These are phyloP conservation scores for Arctium minus DNA, from an alignment of 129 eudicot species.

Conservation along the genomic window DNA sequence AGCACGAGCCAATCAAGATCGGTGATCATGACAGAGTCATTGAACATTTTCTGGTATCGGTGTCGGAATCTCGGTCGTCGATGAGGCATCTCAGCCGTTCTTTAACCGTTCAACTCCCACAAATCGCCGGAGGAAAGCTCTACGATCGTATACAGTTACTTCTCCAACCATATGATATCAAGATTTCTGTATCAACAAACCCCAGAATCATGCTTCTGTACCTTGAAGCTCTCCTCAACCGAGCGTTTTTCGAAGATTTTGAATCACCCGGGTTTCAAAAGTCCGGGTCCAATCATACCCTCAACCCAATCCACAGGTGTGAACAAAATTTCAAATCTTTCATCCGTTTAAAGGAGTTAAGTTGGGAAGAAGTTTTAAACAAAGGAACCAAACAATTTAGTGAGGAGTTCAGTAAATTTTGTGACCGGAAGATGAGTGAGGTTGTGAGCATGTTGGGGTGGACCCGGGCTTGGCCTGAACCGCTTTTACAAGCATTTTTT, in stretches of 20 bases:
- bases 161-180: conserved; percentile 67
- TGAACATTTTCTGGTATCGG: conserved; percentile 64
- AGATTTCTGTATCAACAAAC: conserved; percentile 55
- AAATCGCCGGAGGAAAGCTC: conserved; percentile 52
- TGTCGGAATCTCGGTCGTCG: conserved; percentile 64
- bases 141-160: conserved; percentile 52
- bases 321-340: conserved; percentile 60
- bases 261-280: conserved; percentile 61
- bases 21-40: conserved; percentile 58
- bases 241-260: conserved; percentile 59
- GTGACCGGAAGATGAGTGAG: conserved; percentile 94
- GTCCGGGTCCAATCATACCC: conserved; percentile 34
- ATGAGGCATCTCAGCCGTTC: conserved; percentile 62
- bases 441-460: conserved; percentile 86
- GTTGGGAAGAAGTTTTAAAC: conserved; percentile 86
- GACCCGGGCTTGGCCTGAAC: conserved; percentile 96
- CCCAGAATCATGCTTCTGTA: conserved; percentile 50
- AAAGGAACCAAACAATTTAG: conserved; percentile 89
- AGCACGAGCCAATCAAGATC: conserved; percentile 30
- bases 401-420: conserved; percentile 85
- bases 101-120: conserved; percentile 58
- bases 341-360: conserved; percentile 44
- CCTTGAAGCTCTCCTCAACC: conserved; percentile 68
- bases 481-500: conserved; percentile 80
- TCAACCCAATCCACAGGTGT: conserved; percentile 73